A percentile compares a stretch with the other conserved stretches of the same genome.
Conservation (phyloP, 2,329 filamentous ascomycete genomes). For the Teratosphaeria pseudoeucalypti region DNA sequence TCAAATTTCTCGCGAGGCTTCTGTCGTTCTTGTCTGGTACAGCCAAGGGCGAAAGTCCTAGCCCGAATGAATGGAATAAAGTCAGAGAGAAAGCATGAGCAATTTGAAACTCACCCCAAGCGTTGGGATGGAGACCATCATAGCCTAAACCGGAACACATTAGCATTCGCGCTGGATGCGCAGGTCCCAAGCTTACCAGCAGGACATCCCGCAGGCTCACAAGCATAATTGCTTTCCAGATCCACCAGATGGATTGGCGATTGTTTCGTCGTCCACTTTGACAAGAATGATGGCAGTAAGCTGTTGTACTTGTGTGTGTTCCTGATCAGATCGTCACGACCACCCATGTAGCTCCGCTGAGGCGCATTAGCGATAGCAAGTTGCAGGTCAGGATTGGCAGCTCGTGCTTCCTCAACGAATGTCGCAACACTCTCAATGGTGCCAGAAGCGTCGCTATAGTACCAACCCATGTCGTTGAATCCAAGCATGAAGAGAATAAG, state of each 20-base stretch:
- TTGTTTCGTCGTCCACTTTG: neutral
- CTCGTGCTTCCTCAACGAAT: neutral
- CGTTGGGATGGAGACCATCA: conserved; percentile 36
- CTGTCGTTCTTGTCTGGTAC: neutral
- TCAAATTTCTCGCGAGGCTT: neutral
- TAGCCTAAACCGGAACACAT: conserved; percentile 13
- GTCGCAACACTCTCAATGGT: conserved; percentile 14
- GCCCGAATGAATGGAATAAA: conserved; percentile 9
- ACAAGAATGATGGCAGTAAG: neutral
- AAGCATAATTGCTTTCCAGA: conserved; percentile 11
- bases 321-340: neutral
- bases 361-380: neutral
- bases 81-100: conserved; percentile 30
- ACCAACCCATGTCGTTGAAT: conserved; percentile 12
- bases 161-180: neutral
- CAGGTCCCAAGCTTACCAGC: conserved; percentile 3
- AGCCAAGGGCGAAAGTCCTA: neutral
- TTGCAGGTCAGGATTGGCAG: neutral
- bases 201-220: conserved; percentile 21
- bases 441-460: conserved; percentile 8
- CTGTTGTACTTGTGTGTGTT: neutral
- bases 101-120: conserved; percentile 33
- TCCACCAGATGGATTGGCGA: neutral
- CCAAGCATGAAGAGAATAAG: conserved; percentile 9
- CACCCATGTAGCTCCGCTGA: neutral